Evolutionary conservation across 306 rosid genomes (phyloP).

Genomic region (Cucumis hystrix): DNA sequence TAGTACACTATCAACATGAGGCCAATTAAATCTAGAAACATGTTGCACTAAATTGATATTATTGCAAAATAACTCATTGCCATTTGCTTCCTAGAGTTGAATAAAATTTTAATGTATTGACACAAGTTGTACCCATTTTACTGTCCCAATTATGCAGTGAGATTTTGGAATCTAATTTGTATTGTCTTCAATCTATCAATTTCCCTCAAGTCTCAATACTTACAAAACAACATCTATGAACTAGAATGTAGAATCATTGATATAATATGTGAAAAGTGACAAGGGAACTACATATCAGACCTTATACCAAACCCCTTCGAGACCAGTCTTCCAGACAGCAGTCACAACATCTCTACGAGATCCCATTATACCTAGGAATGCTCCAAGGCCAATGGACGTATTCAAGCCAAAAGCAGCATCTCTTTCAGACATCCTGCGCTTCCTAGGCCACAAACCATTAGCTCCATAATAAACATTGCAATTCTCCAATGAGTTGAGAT

Average conservation of each 20-base stretch:
- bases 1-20: neutral
- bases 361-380: constrained; percentile 97
- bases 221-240: neutral
- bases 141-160: neutral
- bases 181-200: neutral
- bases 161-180: neutral
- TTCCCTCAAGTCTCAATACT: neutral
- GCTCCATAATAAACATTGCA: constrained; percentile 44
- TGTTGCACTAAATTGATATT: neutral
- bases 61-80: neutral
- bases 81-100: neutral
- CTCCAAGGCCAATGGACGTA: constrained; percentile 89
- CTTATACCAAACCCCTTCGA: constrained; percentile 97
- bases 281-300: constrained; percentile 28
- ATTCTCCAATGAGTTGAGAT: constrained; percentile 48
- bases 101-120: neutral
- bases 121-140: neutral
- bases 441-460: constrained; percentile 85
- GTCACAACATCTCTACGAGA: constrained; percentile 97
- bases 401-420: constrained; percentile 99
- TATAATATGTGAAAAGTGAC: neutral
- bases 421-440: constrained; percentile 97
- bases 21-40: constrained; percentile 2
- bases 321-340: constrained; percentile 95
- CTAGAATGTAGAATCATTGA: neutral